Base-by-base conservation (phyloP, 768 basidiomycete genomes). In the Mycena alexandri region DNA sequence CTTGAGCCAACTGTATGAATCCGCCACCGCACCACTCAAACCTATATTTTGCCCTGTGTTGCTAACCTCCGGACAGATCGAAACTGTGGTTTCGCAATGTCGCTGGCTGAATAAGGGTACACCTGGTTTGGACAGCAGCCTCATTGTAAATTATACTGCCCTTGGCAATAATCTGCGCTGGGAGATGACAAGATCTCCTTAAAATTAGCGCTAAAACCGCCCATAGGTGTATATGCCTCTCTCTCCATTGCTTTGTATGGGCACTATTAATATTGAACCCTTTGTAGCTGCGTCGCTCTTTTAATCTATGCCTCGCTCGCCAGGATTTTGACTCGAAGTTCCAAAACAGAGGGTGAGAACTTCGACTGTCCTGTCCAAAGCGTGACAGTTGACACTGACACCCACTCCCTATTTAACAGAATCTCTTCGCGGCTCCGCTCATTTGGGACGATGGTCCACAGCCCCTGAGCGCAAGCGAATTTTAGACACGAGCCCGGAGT, bases 361-460 rank as follows among this genome's bases (percentile, higher is more conserved):
- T 43, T 43, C n/a, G n/a, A n/a, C n/a, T n/a, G n/a, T n/a, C 47
- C 57, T 14, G 57, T 59, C 19, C 22, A 48, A 38, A 10, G 34
- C 43, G 24, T 48, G 58, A 60, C 58, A 48, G n/a, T 47, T 60
- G 58, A 60, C 58, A 60, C 34, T 60, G 46, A 41, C 58, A 41
- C 34, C 21, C n/a, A 46, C 57, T 47, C 58, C 17, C 58, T 60
- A 60, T 60, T 60, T 41, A 60, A 44, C 58, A 60, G 33, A 60
- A 47, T 48, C 58, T 60, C 17, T 48, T 41, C 17, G 47, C 46
- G 36, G 33, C 58, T 60, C 58, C 47, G 46, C 16, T 44, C 12
- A 12, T 19, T 60, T 25, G 34, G n/a, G 29, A 22, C 19, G 16
- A 29, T 60, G 34, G 22, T 60, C n/a, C n/a, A 48, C 46, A 38